These are phyloP conservation scores for Ziziphus jujuba DNA, from an alignment of 306 rosid species.

Conservation along the genomic window DNA sequence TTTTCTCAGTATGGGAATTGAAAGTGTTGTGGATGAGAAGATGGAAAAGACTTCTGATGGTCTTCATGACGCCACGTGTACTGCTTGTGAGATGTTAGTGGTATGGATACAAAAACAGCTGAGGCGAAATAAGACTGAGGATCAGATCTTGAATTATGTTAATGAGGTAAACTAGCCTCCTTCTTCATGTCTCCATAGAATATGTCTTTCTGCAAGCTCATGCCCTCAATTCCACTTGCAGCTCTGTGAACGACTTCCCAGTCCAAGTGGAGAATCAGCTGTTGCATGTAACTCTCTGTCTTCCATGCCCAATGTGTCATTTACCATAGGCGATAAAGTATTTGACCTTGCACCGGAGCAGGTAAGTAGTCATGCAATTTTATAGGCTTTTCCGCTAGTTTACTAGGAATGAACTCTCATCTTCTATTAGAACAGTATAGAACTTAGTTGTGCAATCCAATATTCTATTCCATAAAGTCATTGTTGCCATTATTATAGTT, in stretches of 20 bases:
- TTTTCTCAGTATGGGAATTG: conserved; percentile 44
- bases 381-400: not conserved
- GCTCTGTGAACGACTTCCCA: conserved; percentile 65
- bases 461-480: too few species aligned
- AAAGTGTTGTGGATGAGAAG: conserved; percentile 42
- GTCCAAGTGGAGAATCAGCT: conserved; percentile 65
- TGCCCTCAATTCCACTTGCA: conserved; percentile 16
- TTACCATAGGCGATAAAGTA: conserved; percentile 54
- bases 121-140: conserved; percentile 47
- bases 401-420: not conserved
- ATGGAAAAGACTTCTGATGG: conserved; percentile 19
- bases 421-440: not conserved
- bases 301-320: conserved; percentile 51
- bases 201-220: conserved; percentile 14
- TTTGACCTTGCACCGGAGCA: conserved; percentile 62
- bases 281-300: conserved; percentile 50
- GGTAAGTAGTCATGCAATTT: conserved; percentile 29
- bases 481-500: too few species aligned
- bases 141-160: conserved; percentile 45
- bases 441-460: too few species aligned
- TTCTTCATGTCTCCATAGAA: not conserved
- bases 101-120: conserved; percentile 64
- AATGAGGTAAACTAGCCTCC: conserved; percentile 39
- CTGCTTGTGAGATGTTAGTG: conserved; percentile 62
- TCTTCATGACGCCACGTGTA: conserved; percentile 33